Evolutionary conservation across 1,284 basidiomycete genomes (phyloP).

Genomic region (Ceratobasidium sp.): DNA sequence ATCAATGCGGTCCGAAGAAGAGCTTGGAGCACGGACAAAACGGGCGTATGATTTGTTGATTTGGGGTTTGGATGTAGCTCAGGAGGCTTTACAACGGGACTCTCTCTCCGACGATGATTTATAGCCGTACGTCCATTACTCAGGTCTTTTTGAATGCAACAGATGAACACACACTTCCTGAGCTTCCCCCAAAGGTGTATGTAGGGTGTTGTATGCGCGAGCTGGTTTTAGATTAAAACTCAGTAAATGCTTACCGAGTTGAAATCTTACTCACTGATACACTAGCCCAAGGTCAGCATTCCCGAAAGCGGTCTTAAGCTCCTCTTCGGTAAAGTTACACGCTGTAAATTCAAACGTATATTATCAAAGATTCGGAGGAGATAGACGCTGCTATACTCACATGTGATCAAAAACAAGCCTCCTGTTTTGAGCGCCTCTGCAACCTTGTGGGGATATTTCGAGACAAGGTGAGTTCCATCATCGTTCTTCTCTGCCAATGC

Average conservation of each 20-base stretch:
- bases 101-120: constrained; percentile 38
- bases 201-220: constrained; percentile 77
- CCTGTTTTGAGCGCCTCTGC: constrained; percentile 71
- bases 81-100: constrained; percentile 38
- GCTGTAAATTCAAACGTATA: constrained; percentile 62
- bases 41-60: constrained; percentile 26
- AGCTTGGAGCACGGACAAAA: constrained; percentile 16
- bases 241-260: neutral
- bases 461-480: constrained; percentile 67
- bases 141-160: constrained; percentile 74
- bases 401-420: constrained; percentile 86
- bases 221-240: constrained; percentile 58
- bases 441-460: constrained; percentile 74
- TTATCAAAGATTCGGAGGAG: neutral
- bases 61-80: constrained; percentile 32
- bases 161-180: constrained; percentile 77
- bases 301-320: constrained; percentile 74
- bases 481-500: constrained; percentile 77
- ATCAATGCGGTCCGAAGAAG: constrained; percentile 18
- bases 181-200: constrained; percentile 81
- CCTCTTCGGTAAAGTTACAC: constrained; percentile 91
- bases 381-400: constrained; percentile 61
- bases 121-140: constrained; percentile 14
- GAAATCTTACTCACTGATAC: constrained; percentile 69
- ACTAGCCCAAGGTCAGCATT: constrained; percentile 64